Evolutionary conservation across 2,329 filamentous ascomycete species (phyloP).

Genomic region (Xylaria hypoxylon): DNA sequence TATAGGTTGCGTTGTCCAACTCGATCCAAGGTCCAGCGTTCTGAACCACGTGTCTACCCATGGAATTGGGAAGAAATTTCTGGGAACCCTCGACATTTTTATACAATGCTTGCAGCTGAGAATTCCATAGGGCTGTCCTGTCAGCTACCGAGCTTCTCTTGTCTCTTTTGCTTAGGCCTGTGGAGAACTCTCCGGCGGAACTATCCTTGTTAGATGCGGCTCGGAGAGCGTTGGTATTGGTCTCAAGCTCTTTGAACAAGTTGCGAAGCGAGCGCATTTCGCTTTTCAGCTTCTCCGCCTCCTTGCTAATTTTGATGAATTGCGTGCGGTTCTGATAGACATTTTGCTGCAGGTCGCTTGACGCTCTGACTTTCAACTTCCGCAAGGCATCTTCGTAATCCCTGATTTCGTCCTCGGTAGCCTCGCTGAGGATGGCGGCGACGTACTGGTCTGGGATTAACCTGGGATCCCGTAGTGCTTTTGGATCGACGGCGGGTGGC

Average conservation of each 20-base stretch:
- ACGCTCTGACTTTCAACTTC: slow-evolving; percentile 81
- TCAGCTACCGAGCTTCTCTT: slow-evolving; percentile 90
- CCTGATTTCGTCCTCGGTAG: slow-evolving; percentile 86
- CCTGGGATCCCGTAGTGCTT: slow-evolving; percentile 81
- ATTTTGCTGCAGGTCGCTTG: slow-evolving; percentile 89
- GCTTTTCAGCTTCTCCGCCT: slow-evolving; percentile 95
- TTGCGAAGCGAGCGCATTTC: slow-evolving; percentile 93
- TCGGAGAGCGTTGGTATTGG: slow-evolving; percentile 75
- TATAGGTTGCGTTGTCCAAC: slow-evolving; percentile 97
- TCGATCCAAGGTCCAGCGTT: slow-evolving; percentile 96
- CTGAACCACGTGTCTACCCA: slow-evolving; percentile 92
- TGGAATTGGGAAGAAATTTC: slow-evolving; percentile 91
- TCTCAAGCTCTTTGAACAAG: slow-evolving; percentile 91
- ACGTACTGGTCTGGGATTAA: slow-evolving; percentile 85
- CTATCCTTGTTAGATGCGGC: slow-evolving; percentile 67
- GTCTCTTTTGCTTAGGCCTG: slow-evolving; percentile 73
- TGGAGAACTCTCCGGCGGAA: slow-evolving; percentile 63
- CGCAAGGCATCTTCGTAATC: slow-evolving; percentile 82
- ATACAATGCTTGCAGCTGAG: slow-evolving; percentile 85
- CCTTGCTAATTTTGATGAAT: slow-evolving; percentile 99
- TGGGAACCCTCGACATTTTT: slow-evolving; percentile 98
- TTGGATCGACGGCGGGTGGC: slow-evolving; percentile 77
- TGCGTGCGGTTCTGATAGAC: slow-evolving; percentile 97
- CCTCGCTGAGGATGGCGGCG: slow-evolving; percentile 79
- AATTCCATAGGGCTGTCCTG: slow-evolving; percentile 74